Conservation (phyloP, 164 flowering plant species). For the Berberis vulgaris region DNA sequence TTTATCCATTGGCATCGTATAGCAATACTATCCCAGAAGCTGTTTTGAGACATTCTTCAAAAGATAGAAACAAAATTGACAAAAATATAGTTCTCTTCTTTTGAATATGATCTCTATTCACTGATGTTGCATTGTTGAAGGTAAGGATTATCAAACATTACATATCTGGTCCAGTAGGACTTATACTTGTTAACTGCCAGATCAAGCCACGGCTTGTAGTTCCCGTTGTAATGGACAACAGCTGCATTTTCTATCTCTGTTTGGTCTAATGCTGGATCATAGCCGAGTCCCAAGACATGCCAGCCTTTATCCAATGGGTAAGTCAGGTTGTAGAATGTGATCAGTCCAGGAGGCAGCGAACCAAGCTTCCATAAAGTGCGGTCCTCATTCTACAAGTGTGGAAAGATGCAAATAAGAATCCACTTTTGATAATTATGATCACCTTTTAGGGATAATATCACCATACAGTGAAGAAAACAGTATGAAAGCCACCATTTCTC, state of each 20-base stretch:
- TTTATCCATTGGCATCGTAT: too few species aligned
- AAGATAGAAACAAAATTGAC: neutral
- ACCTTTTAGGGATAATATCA: too few species aligned
- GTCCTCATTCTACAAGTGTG: slow-evolving; percentile 68
- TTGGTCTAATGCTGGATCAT: slow-evolving; percentile 87
- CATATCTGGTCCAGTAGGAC: slow-evolving; percentile 75
- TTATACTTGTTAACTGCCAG: slow-evolving; percentile 79
- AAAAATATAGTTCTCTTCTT: neutral
- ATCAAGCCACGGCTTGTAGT: slow-evolving; percentile 96
- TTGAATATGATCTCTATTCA: neutral
- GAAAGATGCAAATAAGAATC: too few species aligned
- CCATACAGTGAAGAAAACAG: too few species aligned
- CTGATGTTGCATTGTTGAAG: slow-evolving; percentile 55
- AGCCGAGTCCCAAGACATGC: slow-evolving; percentile 96
- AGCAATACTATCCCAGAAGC: too few species aligned
- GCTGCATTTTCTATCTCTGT: slow-evolving; percentile 85
- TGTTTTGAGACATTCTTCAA: neutral
- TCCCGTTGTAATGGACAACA: slow-evolving; percentile 91
- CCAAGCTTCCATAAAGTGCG: slow-evolving; percentile 98
- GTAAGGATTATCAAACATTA: slow-evolving; percentile 64
- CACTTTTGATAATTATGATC: neutral
- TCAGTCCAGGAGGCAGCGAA: slow-evolving; percentile 89
- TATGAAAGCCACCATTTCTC: too few species aligned
- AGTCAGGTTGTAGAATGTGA: slow-evolving; percentile 89
- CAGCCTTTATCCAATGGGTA: slow-evolving; percentile 76